Evolutionary conservation across 768 basidiomycete species (phyloP), one percentile per base, ranked within the genome.

Genomic region (Hortiboletus campestris): DNA sequence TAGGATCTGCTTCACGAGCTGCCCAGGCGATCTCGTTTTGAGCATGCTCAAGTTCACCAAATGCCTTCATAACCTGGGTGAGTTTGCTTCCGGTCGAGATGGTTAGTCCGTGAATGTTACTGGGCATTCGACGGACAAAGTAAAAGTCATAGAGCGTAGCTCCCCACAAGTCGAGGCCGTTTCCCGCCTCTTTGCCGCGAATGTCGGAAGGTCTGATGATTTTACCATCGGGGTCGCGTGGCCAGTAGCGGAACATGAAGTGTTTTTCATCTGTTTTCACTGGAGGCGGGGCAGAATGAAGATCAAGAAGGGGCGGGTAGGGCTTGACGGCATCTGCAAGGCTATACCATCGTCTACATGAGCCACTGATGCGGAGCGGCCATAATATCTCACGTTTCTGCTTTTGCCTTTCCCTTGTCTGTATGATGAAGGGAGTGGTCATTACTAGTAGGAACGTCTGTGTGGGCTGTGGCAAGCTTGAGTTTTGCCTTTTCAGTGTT

Each of bases 81-180:
- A 69, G 53, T 39, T 52, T 69, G 46, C 69, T 70, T n/a, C 63
- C 63, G 2, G 65, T 54, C 4, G 55, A 56, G 45, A 58, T 58
- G 28, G 56, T 61, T 10, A 50, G 7, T 3, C 6, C 39, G 3
- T 50, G 25, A 2, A 9, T 0, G 16, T 0, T 35, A 32, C 13
- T 9, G 4, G 62, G 62, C 14, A 59, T n/a, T 32, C 58, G 35
- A 31, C 43, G 45, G 48, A 63, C 39, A 55, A 36, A n/a, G 45
- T 61, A 70, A 52, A 70, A 71, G 45, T 71, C 69, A 43, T 63
- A 65, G 31, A 70, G 63, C 2, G 70, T 71, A 0, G 67, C 67
- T 6, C 65, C 70, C 69, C 69, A 70, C 19, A 59, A 19, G 22
- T 57, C 10, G 22, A 61, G 52, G 6, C 59, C 64, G 14, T 66